A percentile compares a stretch with the other conserved stretches of the same genome.
phyloP scores from a whole-genome alignment of 2,329 filamentous ascomycete genomes.

The Monilinia aucupariae region DNA sequence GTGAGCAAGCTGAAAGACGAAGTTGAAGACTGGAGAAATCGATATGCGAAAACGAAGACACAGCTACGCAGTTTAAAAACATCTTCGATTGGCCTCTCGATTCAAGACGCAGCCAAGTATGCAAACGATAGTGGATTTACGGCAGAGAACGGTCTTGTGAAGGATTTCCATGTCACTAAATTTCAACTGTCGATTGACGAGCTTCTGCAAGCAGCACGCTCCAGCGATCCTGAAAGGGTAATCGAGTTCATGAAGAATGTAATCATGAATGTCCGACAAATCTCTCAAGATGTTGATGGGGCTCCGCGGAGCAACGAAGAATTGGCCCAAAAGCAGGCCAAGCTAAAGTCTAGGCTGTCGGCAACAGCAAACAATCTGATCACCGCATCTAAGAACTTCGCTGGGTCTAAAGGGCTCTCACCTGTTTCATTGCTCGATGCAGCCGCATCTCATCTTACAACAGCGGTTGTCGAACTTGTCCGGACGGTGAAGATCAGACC shows the following conservation, averaged over 20 bases:
- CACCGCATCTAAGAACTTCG: conserved; percentile 89
- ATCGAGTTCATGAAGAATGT: conserved; percentile 85
- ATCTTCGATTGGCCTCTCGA: conserved; percentile 67
- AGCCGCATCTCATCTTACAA: conserved; percentile 82
- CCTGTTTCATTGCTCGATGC: conserved; percentile 93
- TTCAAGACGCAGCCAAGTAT: conserved; percentile 64
- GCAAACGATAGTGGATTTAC: conserved; percentile 62
- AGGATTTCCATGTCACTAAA: conserved; percentile 87
- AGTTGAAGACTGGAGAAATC: conserved; percentile 82
- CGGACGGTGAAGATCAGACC: conserved; percentile 76
- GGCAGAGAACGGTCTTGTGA: conserved; percentile 70
- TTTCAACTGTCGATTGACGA: conserved; percentile 96
- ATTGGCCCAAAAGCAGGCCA: conserved; percentile 53
- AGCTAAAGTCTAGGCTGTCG: conserved; percentile 77
- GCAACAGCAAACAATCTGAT: conserved; percentile 93
- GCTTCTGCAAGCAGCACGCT: conserved; percentile 70
- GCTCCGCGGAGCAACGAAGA: conserved; percentile 47
- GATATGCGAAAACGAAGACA: conserved; percentile 82
- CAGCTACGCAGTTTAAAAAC: conserved; percentile 77
- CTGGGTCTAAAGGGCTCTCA: conserved; percentile 73
- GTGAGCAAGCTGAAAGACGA: conserved; percentile 75
- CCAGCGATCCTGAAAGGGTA: conserved; percentile 66
- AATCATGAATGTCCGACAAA: conserved; percentile 73
- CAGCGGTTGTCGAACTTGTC: conserved; percentile 79
- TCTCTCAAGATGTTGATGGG: conserved; percentile 74